phyloP scores from a whole-genome alignment of 2,329 filamentous ascomycete species.

The Knufia fluminis region DNA sequence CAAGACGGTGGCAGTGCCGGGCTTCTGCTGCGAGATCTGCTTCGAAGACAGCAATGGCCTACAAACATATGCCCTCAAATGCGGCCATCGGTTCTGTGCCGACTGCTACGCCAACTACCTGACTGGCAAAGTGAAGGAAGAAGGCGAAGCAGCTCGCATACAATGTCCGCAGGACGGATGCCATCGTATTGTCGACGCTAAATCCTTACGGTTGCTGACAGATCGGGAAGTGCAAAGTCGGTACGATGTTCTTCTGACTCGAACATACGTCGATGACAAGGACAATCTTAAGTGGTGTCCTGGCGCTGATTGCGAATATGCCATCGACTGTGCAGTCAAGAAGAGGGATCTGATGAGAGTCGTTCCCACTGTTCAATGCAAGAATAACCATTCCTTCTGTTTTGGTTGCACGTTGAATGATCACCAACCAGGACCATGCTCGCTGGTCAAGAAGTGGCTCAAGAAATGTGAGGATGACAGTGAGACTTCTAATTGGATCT shows the following conservation, averaged over 20 bases:
- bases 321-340: constrained; percentile 79
- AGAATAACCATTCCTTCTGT: constrained; percentile 80
- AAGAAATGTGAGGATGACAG: constrained; percentile 98
- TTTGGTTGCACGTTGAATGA: constrained; percentile 87
- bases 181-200: constrained; percentile 81
- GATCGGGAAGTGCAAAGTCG: constrained; percentile 47
- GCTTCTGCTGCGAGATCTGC: constrained; percentile 90
- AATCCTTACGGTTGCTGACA: constrained; percentile 70
- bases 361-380: constrained; percentile 82
- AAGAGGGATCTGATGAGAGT: constrained; percentile 74
- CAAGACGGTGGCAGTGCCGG: constrained; percentile 59
- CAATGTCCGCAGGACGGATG: constrained; percentile 85
- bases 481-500: constrained; percentile 98
- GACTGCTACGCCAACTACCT: constrained; percentile 90
- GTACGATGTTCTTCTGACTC: constrained; percentile 78
- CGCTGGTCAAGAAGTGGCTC: constrained; percentile 85
- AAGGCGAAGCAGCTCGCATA: constrained; percentile 90
- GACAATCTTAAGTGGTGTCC: constrained; percentile 96
- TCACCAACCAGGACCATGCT: constrained; percentile 87
- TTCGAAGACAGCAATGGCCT: constrained; percentile 75
- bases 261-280: constrained; percentile 95
- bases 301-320: constrained; percentile 92
- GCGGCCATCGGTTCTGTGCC: constrained; percentile 85
- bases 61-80: constrained; percentile 86
- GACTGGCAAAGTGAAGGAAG: constrained; percentile 83